Percentiles rank a stretch among this genome's conserved stretches.
Conservation (phyloP, 169 alveolate genomes). For the Eimeria brunetti region DNA sequence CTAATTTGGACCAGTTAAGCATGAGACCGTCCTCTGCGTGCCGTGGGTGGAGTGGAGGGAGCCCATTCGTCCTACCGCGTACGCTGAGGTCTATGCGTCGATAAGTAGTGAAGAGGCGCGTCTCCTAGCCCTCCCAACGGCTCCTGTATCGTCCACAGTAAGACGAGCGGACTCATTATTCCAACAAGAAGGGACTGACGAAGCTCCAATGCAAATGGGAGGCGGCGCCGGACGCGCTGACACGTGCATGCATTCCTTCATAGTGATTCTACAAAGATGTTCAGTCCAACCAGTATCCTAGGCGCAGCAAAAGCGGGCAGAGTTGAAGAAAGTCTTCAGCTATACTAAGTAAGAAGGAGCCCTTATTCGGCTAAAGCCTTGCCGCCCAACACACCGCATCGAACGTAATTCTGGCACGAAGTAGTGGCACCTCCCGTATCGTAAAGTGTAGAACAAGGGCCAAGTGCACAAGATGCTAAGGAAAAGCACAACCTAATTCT, state of each 20-base stretch:
- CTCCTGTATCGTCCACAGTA: background rate
- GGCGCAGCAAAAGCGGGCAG: no score
- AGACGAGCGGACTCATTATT: background rate
- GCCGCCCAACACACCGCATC: background rate
- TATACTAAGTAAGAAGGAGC: no score
- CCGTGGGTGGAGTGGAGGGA: background rate
- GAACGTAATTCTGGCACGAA: background rate
- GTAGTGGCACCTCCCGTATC: background rate
- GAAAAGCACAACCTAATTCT: no score
- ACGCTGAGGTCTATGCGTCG: background rate
- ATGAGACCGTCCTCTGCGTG: background rate
- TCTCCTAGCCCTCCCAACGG: background rate
- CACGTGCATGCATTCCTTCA: background rate
- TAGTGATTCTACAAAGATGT: no score
- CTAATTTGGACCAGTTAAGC: background rate
- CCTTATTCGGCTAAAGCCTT: no score
- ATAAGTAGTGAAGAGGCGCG: background rate
- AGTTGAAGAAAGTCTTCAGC: no score
- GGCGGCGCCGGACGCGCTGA: no score
- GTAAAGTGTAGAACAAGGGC: no score
- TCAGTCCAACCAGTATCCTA: no score
- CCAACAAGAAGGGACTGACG: background rate
- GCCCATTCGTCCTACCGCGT: background rate
- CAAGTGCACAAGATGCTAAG: no score
- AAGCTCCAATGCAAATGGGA: background rate